These are phyloP conservation scores for Tetraselmis chui DNA, from an alignment of 139 green algal genomes.

Conservation along the genomic window DNA sequence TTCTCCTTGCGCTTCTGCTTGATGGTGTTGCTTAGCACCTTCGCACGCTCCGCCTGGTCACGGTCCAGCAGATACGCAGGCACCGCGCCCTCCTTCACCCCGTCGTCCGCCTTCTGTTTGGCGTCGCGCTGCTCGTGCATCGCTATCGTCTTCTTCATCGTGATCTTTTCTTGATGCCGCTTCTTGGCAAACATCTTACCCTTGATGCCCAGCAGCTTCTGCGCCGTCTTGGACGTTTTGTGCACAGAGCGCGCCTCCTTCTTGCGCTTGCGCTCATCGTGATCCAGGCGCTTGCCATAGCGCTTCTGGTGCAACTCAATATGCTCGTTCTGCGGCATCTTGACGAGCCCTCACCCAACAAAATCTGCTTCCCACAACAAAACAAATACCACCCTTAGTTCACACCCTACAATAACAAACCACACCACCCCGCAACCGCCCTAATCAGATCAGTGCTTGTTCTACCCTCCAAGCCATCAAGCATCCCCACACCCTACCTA, in stretches of 20 bases:
- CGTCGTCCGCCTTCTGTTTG: conserved; percentile 88
- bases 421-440: too few relatives aligned
- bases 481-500: too few relatives aligned
- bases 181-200: conserved; percentile 98
- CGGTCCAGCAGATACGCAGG: conserved; percentile 97
- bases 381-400: too few relatives aligned
- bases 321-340: conserved; percentile 96
- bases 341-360: conserved; percentile 77
- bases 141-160: conserved; percentile 98
- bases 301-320: conserved; percentile 96
- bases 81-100: conserved; percentile 73
- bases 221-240: conserved; percentile 73
- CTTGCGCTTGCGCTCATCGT: conserved; percentile 91
- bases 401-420: too few relatives aligned
- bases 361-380: conserved; percentile 96
- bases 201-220: conserved; percentile 86
- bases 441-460: too few relatives aligned
- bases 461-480: too few relatives aligned
- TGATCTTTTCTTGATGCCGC: conserved; percentile 91
- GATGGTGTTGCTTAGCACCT: conserved; percentile 99
- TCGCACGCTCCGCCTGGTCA: conserved; percentile 92
- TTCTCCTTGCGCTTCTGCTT: conserved; percentile 99
- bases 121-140: conserved; percentile 95
- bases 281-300: conserved; percentile 79
- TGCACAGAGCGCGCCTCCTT: conserved; percentile 88